Conservation (phyloP, 2,329 filamentous ascomycete genomes). For the Byssoonygena ceratinophila region DNA sequence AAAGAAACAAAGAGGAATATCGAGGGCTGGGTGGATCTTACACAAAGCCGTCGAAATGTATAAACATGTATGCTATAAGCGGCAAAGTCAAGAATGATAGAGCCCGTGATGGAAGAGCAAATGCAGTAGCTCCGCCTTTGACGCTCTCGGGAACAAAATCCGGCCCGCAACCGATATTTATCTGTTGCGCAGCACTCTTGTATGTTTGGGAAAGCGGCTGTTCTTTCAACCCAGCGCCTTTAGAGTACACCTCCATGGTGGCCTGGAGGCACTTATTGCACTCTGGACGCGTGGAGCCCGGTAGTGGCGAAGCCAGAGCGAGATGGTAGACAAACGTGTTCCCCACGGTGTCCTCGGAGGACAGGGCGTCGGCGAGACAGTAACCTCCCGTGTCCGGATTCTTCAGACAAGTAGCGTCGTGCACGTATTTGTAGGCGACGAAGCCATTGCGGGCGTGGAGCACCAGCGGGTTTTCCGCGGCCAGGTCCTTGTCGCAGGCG, state of each 20-base stretch:
- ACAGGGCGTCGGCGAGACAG: slow-evolving; percentile 71
- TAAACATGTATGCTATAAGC: not conserved
- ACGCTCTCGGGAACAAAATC: slow-evolving; percentile 36
- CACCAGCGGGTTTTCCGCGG: slow-evolving; percentile 57
- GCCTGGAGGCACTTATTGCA: slow-evolving; percentile 67
- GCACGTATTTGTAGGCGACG: slow-evolving; percentile 64
- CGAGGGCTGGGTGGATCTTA: not conserved
- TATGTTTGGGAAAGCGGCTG: slow-evolving; percentile 63
- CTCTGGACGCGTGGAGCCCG: slow-evolving; percentile 54
- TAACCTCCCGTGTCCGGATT: slow-evolving; percentile 57
- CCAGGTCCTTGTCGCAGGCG: slow-evolving; percentile 64
- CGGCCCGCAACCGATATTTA: slow-evolving; percentile 56
- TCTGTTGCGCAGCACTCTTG: slow-evolving; percentile 55
- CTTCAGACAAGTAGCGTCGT: slow-evolving; percentile 68
- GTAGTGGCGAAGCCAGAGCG: slow-evolving; percentile 63
- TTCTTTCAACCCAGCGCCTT: slow-evolving; percentile 53
- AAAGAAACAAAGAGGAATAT: not conserved
- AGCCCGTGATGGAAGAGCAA: not conserved
- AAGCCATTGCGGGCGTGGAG: slow-evolving; percentile 65
- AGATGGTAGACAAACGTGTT: slow-evolving; percentile 79
- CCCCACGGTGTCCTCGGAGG: slow-evolving; percentile 54
- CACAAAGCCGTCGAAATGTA: not conserved
- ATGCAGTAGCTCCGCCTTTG: not conserved
- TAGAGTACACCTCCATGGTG: slow-evolving; percentile 71
- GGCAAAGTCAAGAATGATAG: not conserved